phyloP scores from a whole-genome alignment of 208 protist genomes.

The Acanthamoeba lenticulata region DNA sequence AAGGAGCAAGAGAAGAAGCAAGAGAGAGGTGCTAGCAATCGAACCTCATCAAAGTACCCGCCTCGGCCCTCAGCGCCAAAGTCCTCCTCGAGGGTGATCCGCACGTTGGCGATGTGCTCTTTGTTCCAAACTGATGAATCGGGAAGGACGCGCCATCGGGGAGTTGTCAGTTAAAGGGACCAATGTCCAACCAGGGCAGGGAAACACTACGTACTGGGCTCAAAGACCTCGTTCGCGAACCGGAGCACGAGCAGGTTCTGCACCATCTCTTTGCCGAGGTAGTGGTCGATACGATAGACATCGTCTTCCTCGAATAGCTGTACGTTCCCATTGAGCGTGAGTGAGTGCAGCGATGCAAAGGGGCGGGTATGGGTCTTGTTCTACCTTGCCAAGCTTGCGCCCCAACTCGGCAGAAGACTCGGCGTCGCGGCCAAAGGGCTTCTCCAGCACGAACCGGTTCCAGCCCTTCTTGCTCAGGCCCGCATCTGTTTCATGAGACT shows the following conservation, averaged over 20 bases:
- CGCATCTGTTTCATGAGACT: too few relatives aligned
- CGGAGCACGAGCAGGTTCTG: slow-evolving; percentile 85
- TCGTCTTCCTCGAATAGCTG: slow-evolving; percentile 78
- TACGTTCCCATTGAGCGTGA: background rate
- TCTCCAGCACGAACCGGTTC: slow-evolving; percentile 86
- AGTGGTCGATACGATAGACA: slow-evolving; percentile 90
- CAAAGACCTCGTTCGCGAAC: slow-evolving; percentile 89
- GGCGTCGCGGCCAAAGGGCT: slow-evolving; percentile 87
- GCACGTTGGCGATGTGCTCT: slow-evolving; percentile 82
- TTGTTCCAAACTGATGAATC: slow-evolving; percentile 83
- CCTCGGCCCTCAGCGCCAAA: slow-evolving; percentile 84
- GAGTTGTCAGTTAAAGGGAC: too few relatives aligned
- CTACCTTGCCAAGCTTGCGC: background rate
- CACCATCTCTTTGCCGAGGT: slow-evolving; percentile 88
- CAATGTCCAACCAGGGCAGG: too few relatives aligned
- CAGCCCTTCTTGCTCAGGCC: slow-evolving; percentile 61
- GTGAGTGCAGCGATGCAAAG: too few relatives aligned
- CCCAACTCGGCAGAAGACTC: slow-evolving; percentile 63
- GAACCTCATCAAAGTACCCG: slow-evolving; percentile 84
- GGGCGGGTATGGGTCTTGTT: too few relatives aligned
- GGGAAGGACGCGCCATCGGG: background rate
- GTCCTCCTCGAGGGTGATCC: slow-evolving; percentile 87
- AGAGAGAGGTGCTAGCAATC: background rate
- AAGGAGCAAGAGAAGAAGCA: background rate
- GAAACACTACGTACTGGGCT: background rate